Evolutionary conservation across 768 basidiomycete species (phyloP).

Genomic region (Sutorius australiensis): DNA sequence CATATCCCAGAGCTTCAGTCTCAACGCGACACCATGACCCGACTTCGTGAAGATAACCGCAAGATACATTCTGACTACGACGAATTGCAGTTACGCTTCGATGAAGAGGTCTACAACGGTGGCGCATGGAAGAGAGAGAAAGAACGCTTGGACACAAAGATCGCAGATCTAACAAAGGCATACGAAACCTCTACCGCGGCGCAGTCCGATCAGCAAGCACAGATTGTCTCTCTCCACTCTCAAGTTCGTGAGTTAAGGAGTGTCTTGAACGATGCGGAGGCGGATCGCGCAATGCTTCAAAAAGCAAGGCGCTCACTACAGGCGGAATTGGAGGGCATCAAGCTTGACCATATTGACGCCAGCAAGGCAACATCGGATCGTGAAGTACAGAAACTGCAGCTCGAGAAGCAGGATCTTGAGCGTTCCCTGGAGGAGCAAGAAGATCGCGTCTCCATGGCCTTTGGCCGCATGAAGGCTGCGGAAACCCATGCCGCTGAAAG

Average conservation of each 20-base stretch:
- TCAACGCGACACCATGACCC: slow-evolving; percentile 70
- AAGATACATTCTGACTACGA: slow-evolving; percentile 75
- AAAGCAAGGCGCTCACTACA: slow-evolving; percentile 80
- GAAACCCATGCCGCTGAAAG: slow-evolving; percentile 72
- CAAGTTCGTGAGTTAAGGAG: slow-evolving; percentile 81
- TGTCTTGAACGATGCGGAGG: slow-evolving; percentile 82
- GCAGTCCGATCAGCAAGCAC: slow-evolving; percentile 78
- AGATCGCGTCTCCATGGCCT: slow-evolving; percentile 66
- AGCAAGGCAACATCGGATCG: slow-evolving; percentile 67
- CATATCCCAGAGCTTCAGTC: slow-evolving; percentile 60
- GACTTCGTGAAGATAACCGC: slow-evolving; percentile 76
- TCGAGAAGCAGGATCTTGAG: slow-evolving; percentile 81
- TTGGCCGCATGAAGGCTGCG: slow-evolving; percentile 78
- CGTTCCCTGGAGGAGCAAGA: slow-evolving; percentile 74
- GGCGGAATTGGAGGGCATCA: slow-evolving; percentile 77
- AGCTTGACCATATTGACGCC: slow-evolving; percentile 67
- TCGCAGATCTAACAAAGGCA: slow-evolving; percentile 66
- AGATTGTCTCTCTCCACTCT: slow-evolving; percentile 78
- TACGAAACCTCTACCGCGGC: slow-evolving; percentile 69
- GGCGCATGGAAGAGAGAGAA: slow-evolving; percentile 86
- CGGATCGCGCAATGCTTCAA: slow-evolving; percentile 72
- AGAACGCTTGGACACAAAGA: slow-evolving; percentile 82
- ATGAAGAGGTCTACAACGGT: slow-evolving; percentile 75
- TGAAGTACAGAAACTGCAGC: slow-evolving; percentile 68
- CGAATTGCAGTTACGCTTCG: slow-evolving; percentile 67